phyloP scores from a whole-genome alignment of 306 rosid species.

The Purshia tridentata region DNA sequence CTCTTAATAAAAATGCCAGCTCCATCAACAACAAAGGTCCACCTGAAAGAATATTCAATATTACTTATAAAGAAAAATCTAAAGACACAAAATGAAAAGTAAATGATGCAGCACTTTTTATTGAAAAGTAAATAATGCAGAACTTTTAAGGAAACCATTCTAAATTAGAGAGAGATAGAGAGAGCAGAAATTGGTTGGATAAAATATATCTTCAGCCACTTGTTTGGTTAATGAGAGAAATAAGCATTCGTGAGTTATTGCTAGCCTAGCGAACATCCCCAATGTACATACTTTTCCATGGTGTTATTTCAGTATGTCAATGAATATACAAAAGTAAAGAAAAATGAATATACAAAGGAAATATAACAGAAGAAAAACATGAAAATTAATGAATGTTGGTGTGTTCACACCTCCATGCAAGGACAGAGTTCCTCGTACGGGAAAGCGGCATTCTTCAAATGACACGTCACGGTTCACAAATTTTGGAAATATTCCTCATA shows the following conservation, averaged over 20 bases:
- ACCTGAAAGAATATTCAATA: slow-evolving; percentile 36
- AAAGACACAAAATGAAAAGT: not conserved
- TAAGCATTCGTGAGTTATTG: not conserved
- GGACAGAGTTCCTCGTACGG: not conserved
- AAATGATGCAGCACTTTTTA: not conserved
- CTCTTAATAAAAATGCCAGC: slow-evolving; percentile 72
- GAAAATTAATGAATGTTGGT: not conserved
- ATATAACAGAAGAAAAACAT: not conserved
- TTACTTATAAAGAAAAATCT: not conserved
- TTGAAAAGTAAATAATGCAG: not conserved
- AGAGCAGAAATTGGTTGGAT: not conserved
- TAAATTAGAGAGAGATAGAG: not conserved
- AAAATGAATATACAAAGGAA: not conserved
- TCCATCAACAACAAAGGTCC: slow-evolving; percentile 86
- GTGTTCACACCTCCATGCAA: not conserved
- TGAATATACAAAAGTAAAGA: not conserved
- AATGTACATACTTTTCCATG: not conserved
- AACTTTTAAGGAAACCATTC: not conserved
- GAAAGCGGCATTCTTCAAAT: not conserved
- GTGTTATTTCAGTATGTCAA: not conserved
- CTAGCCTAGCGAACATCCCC: not conserved
- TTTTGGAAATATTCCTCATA: not conserved
- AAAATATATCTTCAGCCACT: not conserved
- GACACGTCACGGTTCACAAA: not conserved
- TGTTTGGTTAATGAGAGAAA: not conserved